phyloP scores from a whole-genome alignment of 1,284 basidiomycete species.

The Puccinia sorghi region DNA sequence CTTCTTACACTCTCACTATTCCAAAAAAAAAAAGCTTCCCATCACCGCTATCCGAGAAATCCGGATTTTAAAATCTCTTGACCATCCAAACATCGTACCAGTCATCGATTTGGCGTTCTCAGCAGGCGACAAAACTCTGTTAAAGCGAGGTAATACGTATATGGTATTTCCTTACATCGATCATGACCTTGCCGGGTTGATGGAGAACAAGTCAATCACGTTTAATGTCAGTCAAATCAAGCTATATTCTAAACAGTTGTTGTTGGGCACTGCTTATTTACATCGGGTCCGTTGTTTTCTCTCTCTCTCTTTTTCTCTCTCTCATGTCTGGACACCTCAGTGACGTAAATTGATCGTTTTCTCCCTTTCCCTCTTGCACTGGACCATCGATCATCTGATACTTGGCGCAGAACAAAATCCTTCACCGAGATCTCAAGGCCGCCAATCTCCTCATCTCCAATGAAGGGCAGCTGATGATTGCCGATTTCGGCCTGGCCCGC shows the following conservation, averaged over 20 bases:
- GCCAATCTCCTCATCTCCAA: constrained; percentile 95
- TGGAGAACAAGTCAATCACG: constrained; percentile 73
- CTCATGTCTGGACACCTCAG: not conserved
- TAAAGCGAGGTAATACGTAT: constrained; percentile 68
- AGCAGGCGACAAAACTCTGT: constrained; percentile 58
- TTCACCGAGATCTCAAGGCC: constrained; percentile 98
- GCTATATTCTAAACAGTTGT: constrained; percentile 89
- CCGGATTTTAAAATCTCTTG: constrained; percentile 87
- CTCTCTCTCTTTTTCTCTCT: constrained; percentile 1
- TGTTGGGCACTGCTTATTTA: constrained; percentile 93
- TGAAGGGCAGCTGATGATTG: constrained; percentile 77
- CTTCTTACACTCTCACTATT: not conserved
- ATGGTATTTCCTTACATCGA: constrained; percentile 99
- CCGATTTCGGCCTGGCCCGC: constrained; percentile 94
- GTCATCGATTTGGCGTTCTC: constrained; percentile 83
- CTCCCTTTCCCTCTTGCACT: constrained; percentile 3
- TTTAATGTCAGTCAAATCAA: constrained; percentile 69
- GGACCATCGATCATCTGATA: constrained; percentile 27
- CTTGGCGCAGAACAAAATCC: constrained; percentile 74
- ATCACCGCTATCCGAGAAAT: constrained; percentile 98
- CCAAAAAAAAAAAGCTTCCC: constrained; percentile 62
- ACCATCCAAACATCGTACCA: constrained; percentile 81
- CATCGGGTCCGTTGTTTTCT: constrained; percentile 68
- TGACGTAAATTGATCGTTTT: constrained; percentile 1
- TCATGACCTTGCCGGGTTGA: constrained; percentile 90